Evolutionary conservation across 306 rosid species (phyloP), one percentile per base, ranked within the genome.

Genomic region (Echinosophora koreensis): DNA sequence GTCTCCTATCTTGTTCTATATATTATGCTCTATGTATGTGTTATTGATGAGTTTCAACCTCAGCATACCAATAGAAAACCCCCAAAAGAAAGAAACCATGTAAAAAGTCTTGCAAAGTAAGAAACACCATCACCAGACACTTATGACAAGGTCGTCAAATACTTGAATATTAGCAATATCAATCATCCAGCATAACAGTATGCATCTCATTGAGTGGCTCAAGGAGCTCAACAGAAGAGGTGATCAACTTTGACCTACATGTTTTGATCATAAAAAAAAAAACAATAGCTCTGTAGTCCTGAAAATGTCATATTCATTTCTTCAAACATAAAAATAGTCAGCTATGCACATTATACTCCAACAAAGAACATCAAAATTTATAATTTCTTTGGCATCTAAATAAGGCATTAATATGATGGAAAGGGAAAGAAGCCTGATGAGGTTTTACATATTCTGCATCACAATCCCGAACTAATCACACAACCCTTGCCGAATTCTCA

Each of bases 171-270:
- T 62, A 72, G 79, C 69, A 69, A 69, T 75, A 84, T 80, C 83
- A 82, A 73, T 64, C 81, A 71, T 77, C 79, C 78, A 75, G 76
- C 74, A 73, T 30, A 76, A 56, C 58, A 70, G 77, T 47, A 74
- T 50, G 66, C 72, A 69, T 80, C 74, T 75, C 79, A 76, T 55
- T 54, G 57, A 71, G 69, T 39, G 67, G 76, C 82, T 78, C 82
- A 79, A 66, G 69, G 69, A 71, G 86, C 83, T 76, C 71, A 81
- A 78, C 77, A 75, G 80, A 79, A 85, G 67, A 85, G 69, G 46
- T 63, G n/a, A 63, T 86, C 80, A 86, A 81, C 70, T 69, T 80
- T 64, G 51, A 86, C 47, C 66, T 30, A 55, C 61, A 14, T 32
- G 52, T 61, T 69, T 77, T 27, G 35, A 52, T 73, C 62, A 72